Evolutionary conservation across 73 alveolate species (phyloP), one percentile per base, ranked within the genome.

Genomic region (Uronychia setigera): DNA sequence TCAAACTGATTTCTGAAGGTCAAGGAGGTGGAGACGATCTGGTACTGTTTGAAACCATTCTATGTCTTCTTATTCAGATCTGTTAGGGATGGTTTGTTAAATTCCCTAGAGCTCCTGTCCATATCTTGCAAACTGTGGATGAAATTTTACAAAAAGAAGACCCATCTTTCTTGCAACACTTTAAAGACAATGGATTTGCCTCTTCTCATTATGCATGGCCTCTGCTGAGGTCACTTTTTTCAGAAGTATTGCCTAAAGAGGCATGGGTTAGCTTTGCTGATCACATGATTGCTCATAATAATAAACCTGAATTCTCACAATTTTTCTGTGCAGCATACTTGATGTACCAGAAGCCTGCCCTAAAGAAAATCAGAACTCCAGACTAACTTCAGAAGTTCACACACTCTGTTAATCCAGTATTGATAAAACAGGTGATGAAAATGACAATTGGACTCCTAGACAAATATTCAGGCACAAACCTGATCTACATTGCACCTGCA

Each of bases 231-330:
- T 76, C 77, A 30, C 83, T 93, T n/a, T 93, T 80, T 59, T 82
- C 95, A 33, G 94, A 93, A 77, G 76, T 93, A 33, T 59, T 90
- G 26, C 29, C 90, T 5, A 87, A 93, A 75, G 95, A 93, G 19
- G 91, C 90, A 28, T 93, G 97, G 97, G 59, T 87, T 33, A 82
- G 74, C 33, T 33, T 93, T 32, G 74, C 90, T 29, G 97, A 93
- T 90, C 32, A 77, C 79, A 26, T 93, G 30, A 77, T 93, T 32
- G 76, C 91, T 35, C 60, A 93, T 85, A 88, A 88, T 30, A 86
- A 92, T 33, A 83, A 78, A 60, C 96, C 91, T 25, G 86, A 82
- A 60, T 34, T 78, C 26, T 31, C 86, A 34, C 46, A 78, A 33
- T 87, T 59, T 32, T 88, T 74, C 35, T 82, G 89, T 29, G 92